Conservation (phyloP, 106 monocot species). For the Phalaenopsis equestris region DNA sequence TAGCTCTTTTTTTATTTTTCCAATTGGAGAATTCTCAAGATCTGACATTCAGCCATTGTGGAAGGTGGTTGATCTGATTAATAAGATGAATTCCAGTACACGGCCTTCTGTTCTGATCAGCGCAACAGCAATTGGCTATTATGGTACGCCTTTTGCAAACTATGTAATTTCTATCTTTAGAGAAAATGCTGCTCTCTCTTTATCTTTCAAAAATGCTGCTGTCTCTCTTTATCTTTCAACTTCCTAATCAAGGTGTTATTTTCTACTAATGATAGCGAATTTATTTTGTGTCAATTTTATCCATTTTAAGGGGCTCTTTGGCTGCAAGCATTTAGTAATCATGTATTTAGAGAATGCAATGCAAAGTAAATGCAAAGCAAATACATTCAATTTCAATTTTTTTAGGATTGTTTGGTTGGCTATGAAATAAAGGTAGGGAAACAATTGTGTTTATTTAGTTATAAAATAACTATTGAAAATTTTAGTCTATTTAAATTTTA, state of each 20-base stretch:
- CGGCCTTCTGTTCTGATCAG: conserved; percentile 84
- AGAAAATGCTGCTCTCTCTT: not conserved
- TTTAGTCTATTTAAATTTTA: too few species aligned
- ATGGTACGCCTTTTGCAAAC: conserved; percentile 38
- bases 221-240: not conserved
- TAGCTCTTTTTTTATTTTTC: not conserved
- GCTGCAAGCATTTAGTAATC: too few species aligned
- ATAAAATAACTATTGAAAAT: too few species aligned
- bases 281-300: not conserved
- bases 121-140: conserved; percentile 92
- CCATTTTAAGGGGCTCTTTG: not conserved
- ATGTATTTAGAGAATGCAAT: not conserved
- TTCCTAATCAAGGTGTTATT: not conserved
- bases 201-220: not conserved
- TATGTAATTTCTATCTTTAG: not conserved
- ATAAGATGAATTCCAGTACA: conserved; percentile 23
- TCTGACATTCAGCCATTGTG: not conserved
- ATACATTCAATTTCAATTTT: too few species aligned
- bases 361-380: too few species aligned
- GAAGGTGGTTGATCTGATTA: conserved; percentile 74
- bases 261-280: not conserved
- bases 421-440: too few species aligned
- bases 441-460: too few species aligned
- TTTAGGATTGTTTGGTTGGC: too few species aligned
- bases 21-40: not conserved